Evolutionary conservation across 225 moss, liverwort and hornwort species (phyloP).

Genomic region (Physcomitrellopsis africana): DNA sequence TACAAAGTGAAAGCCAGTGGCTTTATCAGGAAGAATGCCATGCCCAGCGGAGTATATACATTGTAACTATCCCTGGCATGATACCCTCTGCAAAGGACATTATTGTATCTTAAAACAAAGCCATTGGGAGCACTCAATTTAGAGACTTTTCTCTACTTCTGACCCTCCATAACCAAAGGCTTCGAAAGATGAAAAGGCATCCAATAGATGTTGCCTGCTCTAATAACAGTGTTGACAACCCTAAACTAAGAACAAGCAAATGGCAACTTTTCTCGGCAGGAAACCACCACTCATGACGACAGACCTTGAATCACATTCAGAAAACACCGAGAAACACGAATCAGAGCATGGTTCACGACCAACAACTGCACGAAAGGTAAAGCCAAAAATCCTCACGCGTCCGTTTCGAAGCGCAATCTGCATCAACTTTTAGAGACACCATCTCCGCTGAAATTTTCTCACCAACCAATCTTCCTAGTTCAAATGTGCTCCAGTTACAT

Average conservation of each 20-base stretch:
- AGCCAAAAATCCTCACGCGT: neutral
- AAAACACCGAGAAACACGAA: conserved; percentile 24
- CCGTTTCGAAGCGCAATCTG: neutral
- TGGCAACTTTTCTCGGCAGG: conserved; percentile 22
- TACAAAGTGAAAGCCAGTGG: conserved; percentile 50
- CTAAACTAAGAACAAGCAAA: conserved; percentile 31
- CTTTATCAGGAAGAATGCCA: conserved; percentile 42
- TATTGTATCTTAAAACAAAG: conserved; percentile 41
- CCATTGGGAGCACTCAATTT: conserved; percentile 49
- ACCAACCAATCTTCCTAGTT: conserved; percentile 21
- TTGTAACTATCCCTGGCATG: conserved; percentile 20
- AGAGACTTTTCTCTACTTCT: conserved; percentile 46
- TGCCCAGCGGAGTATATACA: conserved; percentile 29
- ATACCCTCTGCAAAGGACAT: conserved; percentile 33
- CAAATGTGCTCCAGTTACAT: conserved; percentile 18
- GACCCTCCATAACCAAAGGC: conserved; percentile 33
- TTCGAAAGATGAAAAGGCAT: conserved; percentile 29
- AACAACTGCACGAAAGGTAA: conserved; percentile 7
- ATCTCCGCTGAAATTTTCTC: conserved; percentile 10
- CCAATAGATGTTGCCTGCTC: conserved; percentile 39
- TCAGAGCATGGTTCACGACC: conserved; percentile 12
- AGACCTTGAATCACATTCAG: conserved; percentile 24
- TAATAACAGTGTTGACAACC: conserved; percentile 31
- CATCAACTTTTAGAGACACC: conserved; percentile 17
- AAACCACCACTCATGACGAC: conserved; percentile 27